Conservation (phyloP, 2,329 filamentous ascomycete genomes). For the Pseudogymnoascus sp. region DNA sequence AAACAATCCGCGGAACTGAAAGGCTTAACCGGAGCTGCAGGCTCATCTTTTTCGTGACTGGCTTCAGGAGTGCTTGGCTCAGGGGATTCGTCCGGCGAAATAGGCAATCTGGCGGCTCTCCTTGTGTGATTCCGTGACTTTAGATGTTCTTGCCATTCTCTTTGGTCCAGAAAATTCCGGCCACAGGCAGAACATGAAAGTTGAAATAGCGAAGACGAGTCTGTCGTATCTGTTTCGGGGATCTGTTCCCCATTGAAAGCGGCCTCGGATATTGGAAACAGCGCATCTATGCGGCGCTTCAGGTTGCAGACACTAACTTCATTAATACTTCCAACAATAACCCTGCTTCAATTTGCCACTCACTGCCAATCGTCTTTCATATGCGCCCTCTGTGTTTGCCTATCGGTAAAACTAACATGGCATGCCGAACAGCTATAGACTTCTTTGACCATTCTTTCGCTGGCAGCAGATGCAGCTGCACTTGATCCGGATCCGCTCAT, state of each 20-base stretch:
- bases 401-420: neutral
- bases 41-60: neutral
- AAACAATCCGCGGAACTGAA: slow-evolving; percentile 33
- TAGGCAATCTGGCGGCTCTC: neutral
- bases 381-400: neutral
- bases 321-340: neutral
- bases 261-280: neutral
- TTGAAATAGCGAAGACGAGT: neutral
- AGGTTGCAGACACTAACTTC: neutral
- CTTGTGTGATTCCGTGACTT: slow-evolving; percentile 15
- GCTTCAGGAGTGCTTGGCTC: neutral
- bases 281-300: neutral
- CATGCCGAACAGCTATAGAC: slow-evolving; percentile 2
- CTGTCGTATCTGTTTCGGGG: neutral
- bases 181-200: neutral
- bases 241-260: neutral
- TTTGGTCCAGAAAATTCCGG: slow-evolving; percentile 7
- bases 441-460: neutral
- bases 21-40: neutral
- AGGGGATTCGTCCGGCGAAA: neutral
- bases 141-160: slow-evolving; percentile 16
- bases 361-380: slow-evolving; percentile 6
- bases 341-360: neutral
- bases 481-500: neutral
- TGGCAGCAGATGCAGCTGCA: neutral